Base-by-base conservation (phyloP, 441 rosid genomes). In the Kokia cookei region DNA sequence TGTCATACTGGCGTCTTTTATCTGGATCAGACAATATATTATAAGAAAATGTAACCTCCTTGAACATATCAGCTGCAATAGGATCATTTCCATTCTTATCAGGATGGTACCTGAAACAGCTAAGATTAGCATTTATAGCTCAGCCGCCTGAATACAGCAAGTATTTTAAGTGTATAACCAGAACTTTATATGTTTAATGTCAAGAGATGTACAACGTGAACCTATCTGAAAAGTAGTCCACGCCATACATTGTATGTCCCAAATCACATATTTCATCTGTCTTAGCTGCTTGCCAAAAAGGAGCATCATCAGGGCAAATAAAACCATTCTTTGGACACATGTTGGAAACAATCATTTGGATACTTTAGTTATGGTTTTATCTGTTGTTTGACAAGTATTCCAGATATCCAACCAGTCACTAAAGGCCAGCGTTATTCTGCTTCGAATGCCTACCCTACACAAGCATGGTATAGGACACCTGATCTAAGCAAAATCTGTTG, bases 41-140 rank as follows among this genome's bases (percentile, higher is more conserved):
- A 78, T 93, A 92, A 0, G 99, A 90, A 84, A 93, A 93, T 2
- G 97, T 93, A 65, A 86, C 99, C 86, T 96, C 99, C 76, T 93
- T 87, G 77, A 95, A 95, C 88, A 89, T 86, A 78, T 95, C 95
- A 26, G 97, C 92, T 64, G 98, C 97, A 78, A 89, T 71, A 29
- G 98, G 93, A 75, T 95, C 97, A 83, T 95, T 93, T 50, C 90
- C 92, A 78, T 91, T 95, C 85, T 95, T 91, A 89, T 93, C 99
- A 76, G 98, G 99, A 86, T 95, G 99, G 71, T 95, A 95, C 89
- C 99, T 95, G 89, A 76, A 83, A 82, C 61, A 77, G 59, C 11
- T 42, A 55, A 66, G 2, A 12, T 71, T 65, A 74, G 73, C 57
- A 69, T 22, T 60, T 1, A 54, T 29, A 62, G 22, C 61, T 14